Evolutionary conservation across 2,329 filamentous ascomycete genomes (phyloP), one percentile per base, ranked within the genome.

Genomic region (Juglanconis sp.): DNA sequence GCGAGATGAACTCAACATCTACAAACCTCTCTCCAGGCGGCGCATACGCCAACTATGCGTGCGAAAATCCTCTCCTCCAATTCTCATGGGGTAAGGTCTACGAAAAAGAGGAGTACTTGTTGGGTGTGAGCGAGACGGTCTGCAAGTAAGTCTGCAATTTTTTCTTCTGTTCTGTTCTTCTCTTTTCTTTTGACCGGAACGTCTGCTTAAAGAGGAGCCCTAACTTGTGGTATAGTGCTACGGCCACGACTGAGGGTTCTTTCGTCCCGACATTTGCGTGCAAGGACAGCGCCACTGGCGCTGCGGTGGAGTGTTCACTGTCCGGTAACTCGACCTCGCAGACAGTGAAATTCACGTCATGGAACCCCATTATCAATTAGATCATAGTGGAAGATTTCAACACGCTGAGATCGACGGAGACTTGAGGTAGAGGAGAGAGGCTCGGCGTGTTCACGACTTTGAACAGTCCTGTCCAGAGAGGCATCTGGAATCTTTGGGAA

Each of bases 51-150:
- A 71, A 79, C 42, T 82, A 73, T 57, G 67, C 74, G 24, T 83
- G 81, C 66, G 74, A 79, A 48, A 67, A 79, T 66, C 9, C 54
- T 0, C 56, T 68, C 8, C 70, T 79, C 63, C 69, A 77, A 61
- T 83, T 83, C 62, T 75, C 81, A 64, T 82, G 72, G 72, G 55
- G 55, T 9, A 31, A 48, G n/a, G 5, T 46, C 9, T 49, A 57
- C 46, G 47, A 57, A 36, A 49, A 17, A 30, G 55, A 40, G 55
- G 30, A 35, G 8, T 57, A 52, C 3, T 15, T 57, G 44, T 63
- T 82, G 48, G 76, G 73, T n/a, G 63, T 81, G 67, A 70, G 81
- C 48, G 78, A 83, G 71, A 71, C 71, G 34, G 71, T 76, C 13
- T 83, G 80, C 66, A 71, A 48, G 56, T 54, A 53, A 34, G 56